Evolutionary conservation across 2,329 filamentous ascomycete species (phyloP).

Genomic region (Onygenales sp.): DNA sequence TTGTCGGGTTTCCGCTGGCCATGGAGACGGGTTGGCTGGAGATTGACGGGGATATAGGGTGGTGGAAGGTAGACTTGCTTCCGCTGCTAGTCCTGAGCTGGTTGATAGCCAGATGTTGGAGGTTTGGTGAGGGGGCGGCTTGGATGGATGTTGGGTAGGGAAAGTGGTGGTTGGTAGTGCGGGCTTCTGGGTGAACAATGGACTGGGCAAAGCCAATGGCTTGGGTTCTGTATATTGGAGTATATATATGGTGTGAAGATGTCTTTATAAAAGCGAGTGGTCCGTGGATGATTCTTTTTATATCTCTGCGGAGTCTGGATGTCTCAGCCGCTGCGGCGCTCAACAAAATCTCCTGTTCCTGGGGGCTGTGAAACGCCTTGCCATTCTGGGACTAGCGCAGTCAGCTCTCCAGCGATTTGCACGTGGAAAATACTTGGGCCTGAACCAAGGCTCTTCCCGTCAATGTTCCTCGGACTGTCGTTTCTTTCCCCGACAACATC

Average conservation of each 20-base stretch:
- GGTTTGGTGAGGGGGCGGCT: not conserved
- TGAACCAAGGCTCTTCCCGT: no score
- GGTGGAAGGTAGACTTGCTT: not conserved
- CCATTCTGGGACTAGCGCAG: constrained; percentile 2
- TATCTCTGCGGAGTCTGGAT: not conserved
- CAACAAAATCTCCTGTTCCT: not conserved
- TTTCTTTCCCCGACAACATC: no score
- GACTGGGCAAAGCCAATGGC: not conserved
- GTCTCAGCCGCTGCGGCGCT: not conserved
- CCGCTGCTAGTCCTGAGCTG: no score
- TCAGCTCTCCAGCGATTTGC: not conserved
- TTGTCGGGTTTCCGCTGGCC: not conserved
- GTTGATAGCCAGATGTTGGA: no score
- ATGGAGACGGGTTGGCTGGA: not conserved
- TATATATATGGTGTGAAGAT: not conserved
- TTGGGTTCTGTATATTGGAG: not conserved
- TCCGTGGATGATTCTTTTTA: not conserved
- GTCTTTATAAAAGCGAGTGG: not conserved
- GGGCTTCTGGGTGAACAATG: not conserved
- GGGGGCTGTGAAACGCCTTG: not conserved
- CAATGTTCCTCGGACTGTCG: no score
- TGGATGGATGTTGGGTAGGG: not conserved
- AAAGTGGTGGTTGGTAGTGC: no score
- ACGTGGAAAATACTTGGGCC: not conserved
- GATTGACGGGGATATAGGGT: not conserved